phyloP scores from a whole-genome alignment of 2,329 filamentous ascomycete genomes.

The Setomelanomma holmii region DNA sequence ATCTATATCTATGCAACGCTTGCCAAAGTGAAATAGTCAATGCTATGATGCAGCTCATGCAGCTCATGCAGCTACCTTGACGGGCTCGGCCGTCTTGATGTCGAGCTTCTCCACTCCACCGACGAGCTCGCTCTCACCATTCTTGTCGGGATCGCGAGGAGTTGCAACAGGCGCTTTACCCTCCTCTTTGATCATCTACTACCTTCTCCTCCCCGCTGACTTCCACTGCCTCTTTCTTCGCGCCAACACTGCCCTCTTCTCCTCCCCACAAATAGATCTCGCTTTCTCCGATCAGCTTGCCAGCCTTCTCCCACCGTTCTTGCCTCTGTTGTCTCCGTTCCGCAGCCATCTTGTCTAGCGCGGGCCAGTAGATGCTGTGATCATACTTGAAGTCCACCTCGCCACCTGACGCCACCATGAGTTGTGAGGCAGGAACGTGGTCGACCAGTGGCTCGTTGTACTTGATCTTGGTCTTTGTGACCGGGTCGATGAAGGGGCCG shows the following conservation, averaged over 20 bases:
- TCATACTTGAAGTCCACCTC: conserved; percentile 91
- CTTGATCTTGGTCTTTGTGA: conserved; percentile 93
- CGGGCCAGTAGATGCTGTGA: conserved; percentile 87
- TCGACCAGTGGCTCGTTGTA: conserved; percentile 91
- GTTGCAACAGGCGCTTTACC: not conserved
- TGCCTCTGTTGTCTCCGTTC: conserved; percentile 68
- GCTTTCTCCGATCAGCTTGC: conserved; percentile 82
- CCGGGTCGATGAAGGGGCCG: conserved; percentile 93
- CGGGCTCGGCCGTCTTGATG: conserved; percentile 29
- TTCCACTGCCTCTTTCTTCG: conserved; percentile 1
- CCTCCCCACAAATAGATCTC: conserved; percentile 89
- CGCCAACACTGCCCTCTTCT: conserved; percentile 36
- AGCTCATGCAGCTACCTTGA: conserved; percentile 14
- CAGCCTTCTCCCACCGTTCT: conserved; percentile 79
- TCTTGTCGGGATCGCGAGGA: conserved; percentile 7
- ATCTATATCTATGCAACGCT: no score
- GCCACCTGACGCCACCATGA: conserved; percentile 81
- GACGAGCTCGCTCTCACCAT: conserved; percentile 18
- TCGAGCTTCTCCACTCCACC: conserved; percentile 32
- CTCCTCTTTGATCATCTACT: not conserved
- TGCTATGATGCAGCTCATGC: not conserved
- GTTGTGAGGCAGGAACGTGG: conserved; percentile 81
- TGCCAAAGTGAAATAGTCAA: not conserved
- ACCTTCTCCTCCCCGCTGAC: not conserved
- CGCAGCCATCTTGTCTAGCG: conserved; percentile 74